Evolutionary conservation across 1,139 yeast species (phyloP), one percentile per base, ranked within the genome.

Genomic region (Hyphopichia pseudoburtonii): DNA sequence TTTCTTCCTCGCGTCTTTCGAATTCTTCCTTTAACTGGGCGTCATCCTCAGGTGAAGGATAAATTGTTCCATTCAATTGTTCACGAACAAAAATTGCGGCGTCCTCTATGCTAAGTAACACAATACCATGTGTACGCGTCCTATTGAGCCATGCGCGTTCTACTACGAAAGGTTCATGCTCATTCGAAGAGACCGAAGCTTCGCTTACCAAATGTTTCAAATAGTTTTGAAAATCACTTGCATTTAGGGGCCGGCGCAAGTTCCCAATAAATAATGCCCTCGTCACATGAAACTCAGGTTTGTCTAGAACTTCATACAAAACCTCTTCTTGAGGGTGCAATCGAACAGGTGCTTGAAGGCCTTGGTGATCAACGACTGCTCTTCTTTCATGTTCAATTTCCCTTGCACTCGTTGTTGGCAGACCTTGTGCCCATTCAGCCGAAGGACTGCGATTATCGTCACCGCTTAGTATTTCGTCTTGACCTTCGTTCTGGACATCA

Each of bases 141-240:
- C 63, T 49, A 42, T 67, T 71, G 39, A 71, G 52, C 77, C 77
- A 72, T 4, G 74, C 75, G 33, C 77, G 51, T 42, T 70, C 76
- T 24, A 71, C 55, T 2, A 40, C 39, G 24, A 51, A 51, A 2
- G 49, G 51, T 18, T 4, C 15, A 9, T n/a, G 15, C 3, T 60
- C 63, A 18, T 48, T 46, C 3, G 32, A 34, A 4, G 26, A 3
- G 17, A 10, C 24, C 15, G 17, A 7, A 5, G 21, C 30, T n/a
- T 19, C 42, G 15, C 38, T 28, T 4, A 59, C 61, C 44, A 63
- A 53, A 11, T 50, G 51, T 34, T 58, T 58, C 40, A 72, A 47
- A 40, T 60, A 45, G 23, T 53, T 53, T 46, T 70, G 74, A 43
- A 72, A 66, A 38, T 56, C 57, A 24, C 52, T 51, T 17, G 70